Base-by-base conservation (phyloP, 192 early-diverging fungal species). In the Rhizophagus sp. region DNA sequence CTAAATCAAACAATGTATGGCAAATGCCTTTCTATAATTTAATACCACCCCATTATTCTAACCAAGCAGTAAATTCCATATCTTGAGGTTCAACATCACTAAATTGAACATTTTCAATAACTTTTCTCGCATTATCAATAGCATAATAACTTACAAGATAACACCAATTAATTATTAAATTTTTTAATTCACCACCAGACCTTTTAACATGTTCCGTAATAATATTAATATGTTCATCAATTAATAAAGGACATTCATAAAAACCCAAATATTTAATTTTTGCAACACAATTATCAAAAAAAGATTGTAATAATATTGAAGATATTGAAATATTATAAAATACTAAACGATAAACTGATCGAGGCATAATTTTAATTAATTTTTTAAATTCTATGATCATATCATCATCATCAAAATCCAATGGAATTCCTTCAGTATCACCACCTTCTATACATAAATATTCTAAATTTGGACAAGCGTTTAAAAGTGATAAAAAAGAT, bases 1-100 rank as follows among this genome's bases (percentile, higher is more conserved):
- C 3, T 2, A 36, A 36, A 2, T 36, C 36, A 36, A 36, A 36
- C 36, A 36, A 30, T 36, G 36, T 5, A 36, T 36, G 5, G 5
- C 2, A 36, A 5, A 36, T 3, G 3, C 2, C 36, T 3, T 3
- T 36, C 6, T 36, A 30, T 30, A 1, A 30, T 30, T 30, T 30
- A 30, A 30, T 36, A 36, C 6, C 2, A 36, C 5, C 2, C 36
- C 36, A 2, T 11, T 63, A 66, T 30, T 25, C 64, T 66, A 66
- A 66, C 64, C 64, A 66, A 13, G 64, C 27, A 33, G 64, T 66
- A 30, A 66, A 66, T 66, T 66, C 64, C 64, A 66, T 66, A 30
- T 66, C 64, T 30, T 30, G 30, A 66, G 64, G 64, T 66, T 66
- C 64, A 9, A 13, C 10, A 66, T 66, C 64, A 33, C 64, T 66